Conservation (phyloP, 2,329 filamentous ascomycete genomes). For the Diaporthe sp. region DNA sequence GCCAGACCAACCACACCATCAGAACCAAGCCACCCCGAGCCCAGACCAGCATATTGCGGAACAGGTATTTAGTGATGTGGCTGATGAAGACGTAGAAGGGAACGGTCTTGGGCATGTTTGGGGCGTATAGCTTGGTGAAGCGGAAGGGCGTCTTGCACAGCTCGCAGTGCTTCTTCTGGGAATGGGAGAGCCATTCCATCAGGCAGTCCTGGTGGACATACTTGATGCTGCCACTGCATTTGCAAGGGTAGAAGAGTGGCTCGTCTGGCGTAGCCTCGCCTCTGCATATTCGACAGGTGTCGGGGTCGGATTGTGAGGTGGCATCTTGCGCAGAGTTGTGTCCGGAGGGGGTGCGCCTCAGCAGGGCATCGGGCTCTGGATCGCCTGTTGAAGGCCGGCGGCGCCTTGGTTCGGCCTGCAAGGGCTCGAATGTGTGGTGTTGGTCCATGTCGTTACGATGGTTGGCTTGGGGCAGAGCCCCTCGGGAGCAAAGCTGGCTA, state of each 20-base stretch:
- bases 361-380: conserved; percentile 29
- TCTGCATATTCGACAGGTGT: conserved; percentile 97
- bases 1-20: conserved; percentile 88
- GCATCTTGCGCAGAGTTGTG: conserved; percentile 35
- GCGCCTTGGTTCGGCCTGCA: conserved; percentile 35
- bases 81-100: conserved; percentile 85
- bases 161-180: conserved; percentile 99
- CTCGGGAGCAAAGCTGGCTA: conserved; percentile 35
- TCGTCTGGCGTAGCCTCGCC: conserved; percentile 87
- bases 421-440: conserved; percentile 33
- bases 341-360: conserved; percentile 21
- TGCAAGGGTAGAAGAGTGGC: conserved; percentile 96
- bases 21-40: conserved; percentile 82
- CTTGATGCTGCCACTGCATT: conserved; percentile 99
- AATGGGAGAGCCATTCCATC: conserved; percentile 99
- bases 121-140: conserved; percentile 97
- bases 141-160: conserved; percentile 98
- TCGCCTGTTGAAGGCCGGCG: conserved; percentile 31
- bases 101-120: conserved; percentile 89
- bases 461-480: conserved; percentile 36
- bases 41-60: conserved; percentile 82
- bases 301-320: conserved; percentile 63
- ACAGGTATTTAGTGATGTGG: conserved; percentile 80
- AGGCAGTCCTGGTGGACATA: conserved; percentile 97
- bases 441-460: conserved; percentile 38